A percentile compares a stretch with the other conserved stretches of the same genome.
Conservation (phyloP, 768 basidiomycete species). For the Leucocoprinus leucothites region DNA sequence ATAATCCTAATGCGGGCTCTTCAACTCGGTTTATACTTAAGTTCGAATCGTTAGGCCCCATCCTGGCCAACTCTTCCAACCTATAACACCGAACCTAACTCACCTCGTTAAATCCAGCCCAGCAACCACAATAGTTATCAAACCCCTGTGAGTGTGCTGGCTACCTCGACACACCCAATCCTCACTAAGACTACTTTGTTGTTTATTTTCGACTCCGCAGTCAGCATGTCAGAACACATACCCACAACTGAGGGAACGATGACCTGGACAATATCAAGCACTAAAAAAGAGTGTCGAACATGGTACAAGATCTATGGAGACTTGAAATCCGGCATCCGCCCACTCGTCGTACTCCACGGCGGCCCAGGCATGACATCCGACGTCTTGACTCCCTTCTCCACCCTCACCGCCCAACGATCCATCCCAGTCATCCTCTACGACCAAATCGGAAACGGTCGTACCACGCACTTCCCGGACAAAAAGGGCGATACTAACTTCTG, state of each 20-base stretch:
- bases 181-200: no score
- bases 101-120: no score
- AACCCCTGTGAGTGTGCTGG: no score
- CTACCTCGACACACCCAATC: no score
- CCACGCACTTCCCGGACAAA: constrained; percentile 52
- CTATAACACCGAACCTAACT: no score
- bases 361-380: constrained; percentile 50
- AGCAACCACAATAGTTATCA: no score
- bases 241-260: not conserved
- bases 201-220: no score
- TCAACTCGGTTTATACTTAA: no score
- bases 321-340: constrained; percentile 29
- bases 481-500: constrained; percentile 41
- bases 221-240: no score
- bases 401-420: constrained; percentile 29
- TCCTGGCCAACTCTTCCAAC: no score
- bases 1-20: no score
- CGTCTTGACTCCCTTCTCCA: constrained; percentile 32
- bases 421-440: constrained; percentile 56
- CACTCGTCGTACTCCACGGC: constrained; percentile 51
- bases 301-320: constrained; percentile 52
- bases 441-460: constrained; percentile 52
- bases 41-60: no score
- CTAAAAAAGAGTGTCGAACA: constrained; percentile 25
- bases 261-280: not conserved